Base-by-base conservation (phyloP, 768 basidiomycete species). In the Phlebiopsis flavidoalba region DNA sequence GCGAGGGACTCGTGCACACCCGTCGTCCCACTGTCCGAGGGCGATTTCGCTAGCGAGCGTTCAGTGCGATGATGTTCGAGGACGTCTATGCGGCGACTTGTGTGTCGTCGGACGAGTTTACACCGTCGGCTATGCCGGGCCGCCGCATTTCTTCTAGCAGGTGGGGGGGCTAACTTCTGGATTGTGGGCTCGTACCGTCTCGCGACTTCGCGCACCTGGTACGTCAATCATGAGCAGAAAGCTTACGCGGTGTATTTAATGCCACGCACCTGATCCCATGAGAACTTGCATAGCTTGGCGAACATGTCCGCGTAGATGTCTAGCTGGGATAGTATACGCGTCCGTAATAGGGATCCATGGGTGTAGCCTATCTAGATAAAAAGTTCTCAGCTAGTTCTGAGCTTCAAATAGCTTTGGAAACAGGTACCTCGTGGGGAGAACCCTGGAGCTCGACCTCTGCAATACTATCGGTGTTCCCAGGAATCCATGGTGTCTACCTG, bases 21-120 rank as follows among this genome's bases (percentile, higher is more conserved):
- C 74, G 58, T 75, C 74, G 54, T 72, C 69, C 66, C 69, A 75
- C 60, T 70, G 65, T 0, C 74, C 73, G 5, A 75, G 67, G 14
- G 74, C 73, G 52, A 75, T 75, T 63, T 75, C 74, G 63, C 72
- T 74, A n/a, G 49, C 74, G 64, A n/a, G 71, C 70, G 60, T 75
- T 75, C 22, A 75, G 67, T 5, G 73, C 74, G 26, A 75, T 58
- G 53, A 74, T 72, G 57, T 75, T n/a, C 74, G 8, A 72, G 63
- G 15, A 72, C 36, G 22, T 68, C 71, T 19, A 72, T 57, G n/a
- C 12, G 40, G 22, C 54, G 54, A 5, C 15, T 37, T 5, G 37
- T 19, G 11, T 37, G 37, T 22, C 14, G 11, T 35, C 24, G 4
- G 5, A 1, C 33, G 46, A 31, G 6, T 57, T 49, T 2, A 71